Conservation (phyloP, 1,284 basidiomycete genomes). For the Flammula alnicola region DNA sequence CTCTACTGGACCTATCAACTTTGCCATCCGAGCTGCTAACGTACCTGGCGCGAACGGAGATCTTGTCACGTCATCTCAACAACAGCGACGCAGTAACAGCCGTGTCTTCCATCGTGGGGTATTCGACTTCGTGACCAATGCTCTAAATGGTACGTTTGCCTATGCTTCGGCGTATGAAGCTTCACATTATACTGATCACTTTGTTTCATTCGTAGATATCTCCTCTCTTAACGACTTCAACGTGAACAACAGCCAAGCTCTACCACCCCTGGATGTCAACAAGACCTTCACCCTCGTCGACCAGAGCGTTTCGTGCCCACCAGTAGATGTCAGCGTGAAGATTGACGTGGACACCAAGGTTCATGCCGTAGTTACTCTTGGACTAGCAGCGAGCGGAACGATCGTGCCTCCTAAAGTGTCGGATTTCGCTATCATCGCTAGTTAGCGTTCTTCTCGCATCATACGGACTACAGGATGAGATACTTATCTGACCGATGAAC, state of each 20-base stretch:
- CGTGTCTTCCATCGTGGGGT: conserved; percentile 30
- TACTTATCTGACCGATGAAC: too few relatives aligned
- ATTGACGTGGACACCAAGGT: conserved; percentile 45
- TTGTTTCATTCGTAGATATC: conserved; percentile 24
- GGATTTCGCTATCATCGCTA: conserved; percentile 31
- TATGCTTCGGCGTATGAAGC: neutral
- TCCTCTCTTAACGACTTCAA: conserved; percentile 30
- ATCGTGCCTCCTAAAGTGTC: conserved; percentile 44
- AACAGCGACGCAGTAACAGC: conserved; percentile 29
- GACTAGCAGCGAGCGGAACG: conserved; percentile 45
- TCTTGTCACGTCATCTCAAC: conserved; percentile 32
- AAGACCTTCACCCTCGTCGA: conserved; percentile 44
- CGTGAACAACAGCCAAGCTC: conserved; percentile 28
- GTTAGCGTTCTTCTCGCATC: too few relatives aligned
- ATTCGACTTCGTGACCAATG: conserved; percentile 32
- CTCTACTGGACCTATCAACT: conserved; percentile 41
- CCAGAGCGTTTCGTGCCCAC: conserved; percentile 42
- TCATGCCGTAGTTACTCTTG: conserved; percentile 39
- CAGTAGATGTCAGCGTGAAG: conserved; percentile 38
- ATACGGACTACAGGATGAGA: too few relatives aligned
- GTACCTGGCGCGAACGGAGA: conserved; percentile 43
- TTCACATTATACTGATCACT: too few relatives aligned
- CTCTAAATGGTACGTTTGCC: conserved; percentile 32
- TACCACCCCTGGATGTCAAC: conserved; percentile 31
- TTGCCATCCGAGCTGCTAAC: conserved; percentile 45